Evolutionary conservation across 495 filamentous ascomycete genomes (phyloP), one percentile per base, ranked within the genome.

Genomic region (Articulospora tetracladia): DNA sequence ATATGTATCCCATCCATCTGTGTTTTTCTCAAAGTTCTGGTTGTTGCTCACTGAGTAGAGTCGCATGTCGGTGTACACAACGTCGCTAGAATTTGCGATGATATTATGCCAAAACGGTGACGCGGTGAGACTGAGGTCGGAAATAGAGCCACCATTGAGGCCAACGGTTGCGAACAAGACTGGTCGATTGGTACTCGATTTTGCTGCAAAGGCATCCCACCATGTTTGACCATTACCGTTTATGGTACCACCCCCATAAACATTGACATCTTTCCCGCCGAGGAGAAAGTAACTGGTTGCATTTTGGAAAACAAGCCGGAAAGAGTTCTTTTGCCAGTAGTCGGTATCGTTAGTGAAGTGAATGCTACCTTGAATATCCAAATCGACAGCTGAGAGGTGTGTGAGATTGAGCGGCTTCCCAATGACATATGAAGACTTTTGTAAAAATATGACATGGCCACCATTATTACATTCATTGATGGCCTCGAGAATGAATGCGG

Each of bases 1-100:
- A 66, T 88, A 88, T 8, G 80, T 81, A 65, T 88, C 86, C 85
- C 83, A 86, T 48, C 83, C 85, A 68, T 87, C 85, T 19, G 82
- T 84, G 47, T 86, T 88, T 76, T 86, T 87, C 47, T 83, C 81
- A 39, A 69, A 69, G 53, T 79, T 74, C 39, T 73, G 69, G 63
- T 75, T 83, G 30, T 61, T 73, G 59, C 77, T 83, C 30, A 66
- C 72, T 1, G 79, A 80, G 4, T 70, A 68, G 55, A 90, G 88
- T 63, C 81, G 71, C 66, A 90, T 83, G 30, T 83, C 79, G 52
- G 82, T 78, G 59, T 86, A 84, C 11, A 88, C 74, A 11, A 90
- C 76, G 68, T 88, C 76, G 6, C 77, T 79, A 51, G 79, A 82
- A 59, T 90, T 87, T 39, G 83, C 83, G 26, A 89, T 76, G 44